Conservation (phyloP, 1,139 yeast species). For the Geotrichum restrictum region DNA sequence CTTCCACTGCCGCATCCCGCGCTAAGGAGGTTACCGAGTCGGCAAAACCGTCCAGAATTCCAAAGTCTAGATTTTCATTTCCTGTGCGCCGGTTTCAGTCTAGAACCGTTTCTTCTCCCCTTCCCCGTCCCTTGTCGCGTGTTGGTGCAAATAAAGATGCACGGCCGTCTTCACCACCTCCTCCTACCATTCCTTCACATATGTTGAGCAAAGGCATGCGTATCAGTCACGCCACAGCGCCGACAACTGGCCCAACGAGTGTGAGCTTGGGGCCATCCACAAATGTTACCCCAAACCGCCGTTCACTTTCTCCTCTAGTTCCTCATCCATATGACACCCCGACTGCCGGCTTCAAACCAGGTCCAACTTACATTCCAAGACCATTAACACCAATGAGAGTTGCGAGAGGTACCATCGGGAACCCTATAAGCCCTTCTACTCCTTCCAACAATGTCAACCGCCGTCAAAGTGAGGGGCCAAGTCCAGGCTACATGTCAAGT, state of each 20-base stretch:
- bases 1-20: slow-evolving; percentile 31
- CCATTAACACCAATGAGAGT: too few relatives aligned
- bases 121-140: background rate
- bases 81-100: background rate
- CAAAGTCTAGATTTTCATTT: background rate
- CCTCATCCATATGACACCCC: too few relatives aligned
- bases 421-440: background rate
- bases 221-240: background rate
- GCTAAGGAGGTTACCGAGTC: slow-evolving; percentile 23
- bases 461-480: background rate
- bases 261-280: too few relatives aligned
- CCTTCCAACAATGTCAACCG: background rate
- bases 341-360: too few relatives aligned
- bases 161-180: background rate
- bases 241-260: background rate
- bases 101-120: slow-evolving; percentile 6
- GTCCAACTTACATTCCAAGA: too few relatives aligned
- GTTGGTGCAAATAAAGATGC: background rate
- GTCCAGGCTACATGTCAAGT: too few relatives aligned
- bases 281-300: too few relatives aligned
- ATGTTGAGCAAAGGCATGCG: background rate
- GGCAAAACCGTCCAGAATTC: background rate
- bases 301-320: too few relatives aligned
- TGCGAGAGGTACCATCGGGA: background rate
- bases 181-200: background rate